Evolutionary conservation across 108 stramenopile genomes (phyloP).

Genomic region (Chaetoceros muelleri): DNA sequence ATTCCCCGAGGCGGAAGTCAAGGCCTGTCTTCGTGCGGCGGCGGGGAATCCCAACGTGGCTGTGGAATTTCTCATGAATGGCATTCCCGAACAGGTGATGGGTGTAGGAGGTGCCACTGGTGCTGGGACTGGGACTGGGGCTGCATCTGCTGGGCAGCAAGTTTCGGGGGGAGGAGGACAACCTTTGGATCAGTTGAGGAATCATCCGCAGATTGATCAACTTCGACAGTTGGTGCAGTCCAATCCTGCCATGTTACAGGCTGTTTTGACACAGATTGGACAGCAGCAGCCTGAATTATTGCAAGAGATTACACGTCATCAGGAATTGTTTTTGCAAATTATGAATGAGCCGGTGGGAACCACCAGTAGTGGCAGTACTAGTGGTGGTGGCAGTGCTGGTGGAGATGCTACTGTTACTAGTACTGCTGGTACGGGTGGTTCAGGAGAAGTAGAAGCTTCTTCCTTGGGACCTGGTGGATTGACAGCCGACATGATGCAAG

Average conservation of each 20-base stretch:
- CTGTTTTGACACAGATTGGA: slow-evolving; percentile 87
- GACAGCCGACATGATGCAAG: slow-evolving; percentile 50
- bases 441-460: slow-evolving; percentile 11
- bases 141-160: slow-evolving; percentile 17
- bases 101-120: slow-evolving; percentile 11
- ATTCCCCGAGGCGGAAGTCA: slow-evolving; percentile 73
- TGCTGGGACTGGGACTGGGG: slow-evolving; percentile 5
- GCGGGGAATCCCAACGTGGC: slow-evolving; percentile 92
- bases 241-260: slow-evolving; percentile 81
- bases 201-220: slow-evolving; percentile 91
- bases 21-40: slow-evolving; percentile 88
- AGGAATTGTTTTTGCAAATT: slow-evolving; percentile 86
- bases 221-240: slow-evolving; percentile 85
- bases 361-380: slow-evolving; percentile 9
- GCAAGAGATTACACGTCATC: slow-evolving; percentile 87
- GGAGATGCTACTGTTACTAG: slow-evolving; percentile 16
- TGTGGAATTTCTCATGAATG: slow-evolving; percentile 94
- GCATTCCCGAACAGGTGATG: slow-evolving; percentile 77
- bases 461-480: slow-evolving; percentile 17
- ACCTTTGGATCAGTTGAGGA: slow-evolving; percentile 73
- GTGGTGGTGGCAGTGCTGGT: slow-evolving; percentile 9
- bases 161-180: slow-evolving; percentile 16
- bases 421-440: slow-evolving; percentile 20
- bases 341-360: slow-evolving; percentile 96
- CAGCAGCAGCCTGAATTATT: slow-evolving; percentile 86